These are phyloP conservation scores for Sparassis latifolia DNA, from an alignment of 1,284 basidiomycete genomes.

Conservation along the genomic window DNA sequence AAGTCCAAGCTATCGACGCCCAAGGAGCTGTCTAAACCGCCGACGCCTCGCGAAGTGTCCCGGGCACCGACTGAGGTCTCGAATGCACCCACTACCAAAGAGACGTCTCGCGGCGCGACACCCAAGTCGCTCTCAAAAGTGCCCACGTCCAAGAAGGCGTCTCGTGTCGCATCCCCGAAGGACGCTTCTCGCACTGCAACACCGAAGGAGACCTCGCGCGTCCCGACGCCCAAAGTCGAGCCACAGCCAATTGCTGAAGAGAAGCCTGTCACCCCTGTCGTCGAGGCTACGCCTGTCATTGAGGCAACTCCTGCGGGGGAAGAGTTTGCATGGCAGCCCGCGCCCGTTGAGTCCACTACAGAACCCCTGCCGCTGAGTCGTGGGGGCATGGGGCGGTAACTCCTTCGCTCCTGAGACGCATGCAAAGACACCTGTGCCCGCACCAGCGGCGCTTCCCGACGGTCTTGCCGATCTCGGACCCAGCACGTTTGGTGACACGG, in stretches of 20 bases:
- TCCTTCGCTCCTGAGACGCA: too few species aligned
- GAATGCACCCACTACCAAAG: constrained; percentile 13
- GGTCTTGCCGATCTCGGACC: too few species aligned
- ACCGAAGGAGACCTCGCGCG: constrained; percentile 17
- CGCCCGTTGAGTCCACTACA: too few species aligned
- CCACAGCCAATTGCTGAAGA: constrained; percentile 15
- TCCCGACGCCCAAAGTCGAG: constrained; percentile 4
- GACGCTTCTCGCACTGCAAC: constrained; percentile 16
- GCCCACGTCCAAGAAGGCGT: constrained; percentile 11
- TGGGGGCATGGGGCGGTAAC: too few species aligned
- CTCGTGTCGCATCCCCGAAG: constrained; percentile 14
- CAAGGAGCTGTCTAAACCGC: constrained; percentile 8
- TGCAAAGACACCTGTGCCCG: too few species aligned
- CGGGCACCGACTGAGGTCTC: too few species aligned
- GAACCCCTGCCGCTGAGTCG: too few species aligned
- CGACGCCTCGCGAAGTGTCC: constrained; percentile 12
- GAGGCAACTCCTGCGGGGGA: too few species aligned
- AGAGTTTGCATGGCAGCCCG: too few species aligned
- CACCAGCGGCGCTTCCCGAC: too few species aligned
- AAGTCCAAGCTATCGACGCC: constrained; percentile 3
- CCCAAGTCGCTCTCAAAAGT: constrained; percentile 16
- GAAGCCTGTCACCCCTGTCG: constrained; percentile 7
- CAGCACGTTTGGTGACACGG: too few species aligned
- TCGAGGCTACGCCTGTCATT: too few species aligned
- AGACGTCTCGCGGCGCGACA: constrained; percentile 10